A percentile compares a stretch with the other conserved stretches of the same genome.
Conservation (phyloP, 2,329 filamentous ascomycete species). For the Claviceps sp. region DNA sequence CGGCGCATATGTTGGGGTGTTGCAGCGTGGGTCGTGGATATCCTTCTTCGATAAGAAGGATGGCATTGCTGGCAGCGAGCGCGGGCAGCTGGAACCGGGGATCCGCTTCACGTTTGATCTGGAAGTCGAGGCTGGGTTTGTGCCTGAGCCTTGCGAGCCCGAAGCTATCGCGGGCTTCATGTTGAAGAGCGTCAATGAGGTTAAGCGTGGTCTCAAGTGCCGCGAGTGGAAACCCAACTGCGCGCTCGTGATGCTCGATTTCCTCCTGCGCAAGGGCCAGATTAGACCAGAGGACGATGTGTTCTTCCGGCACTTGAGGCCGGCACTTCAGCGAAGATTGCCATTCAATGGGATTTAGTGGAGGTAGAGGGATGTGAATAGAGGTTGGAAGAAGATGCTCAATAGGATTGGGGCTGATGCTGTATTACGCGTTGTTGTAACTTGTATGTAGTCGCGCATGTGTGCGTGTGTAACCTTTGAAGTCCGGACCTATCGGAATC, state of each 20-base stretch:
- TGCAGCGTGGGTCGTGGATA: slow-evolving; percentile 14
- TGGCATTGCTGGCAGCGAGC: slow-evolving; percentile 14
- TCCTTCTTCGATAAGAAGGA: slow-evolving; percentile 23
- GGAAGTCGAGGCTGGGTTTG: slow-evolving; percentile 13
- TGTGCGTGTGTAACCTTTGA: too few species aligned
- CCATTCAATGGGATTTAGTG: slow-evolving; percentile 11
- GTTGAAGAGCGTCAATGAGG: slow-evolving; percentile 15
- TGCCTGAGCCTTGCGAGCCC: slow-evolving; percentile 13
- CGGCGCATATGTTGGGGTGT: slow-evolving; percentile 11
- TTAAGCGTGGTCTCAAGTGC: slow-evolving; percentile 15
- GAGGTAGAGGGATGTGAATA: neutral
- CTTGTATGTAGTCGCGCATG: too few species aligned
- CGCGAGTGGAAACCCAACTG: slow-evolving; percentile 25
- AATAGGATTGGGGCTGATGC: too few species aligned
- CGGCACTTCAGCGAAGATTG: slow-evolving; percentile 13
- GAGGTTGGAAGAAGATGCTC: neutral
- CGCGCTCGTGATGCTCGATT: slow-evolving; percentile 26
- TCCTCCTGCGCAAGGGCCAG: slow-evolving; percentile 18
- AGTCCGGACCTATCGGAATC: slow-evolving; percentile 1
- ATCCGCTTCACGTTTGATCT: slow-evolving; percentile 25
- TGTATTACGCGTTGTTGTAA: too few species aligned
- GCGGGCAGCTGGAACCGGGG: slow-evolving; percentile 23
- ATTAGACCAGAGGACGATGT: slow-evolving; percentile 13
- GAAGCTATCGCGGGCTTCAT: slow-evolving; percentile 17
- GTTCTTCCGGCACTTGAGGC: slow-evolving; percentile 10